Evolutionary conservation across 805 yeast genomes (phyloP).

Genomic region (Candida manassasensis): DNA sequence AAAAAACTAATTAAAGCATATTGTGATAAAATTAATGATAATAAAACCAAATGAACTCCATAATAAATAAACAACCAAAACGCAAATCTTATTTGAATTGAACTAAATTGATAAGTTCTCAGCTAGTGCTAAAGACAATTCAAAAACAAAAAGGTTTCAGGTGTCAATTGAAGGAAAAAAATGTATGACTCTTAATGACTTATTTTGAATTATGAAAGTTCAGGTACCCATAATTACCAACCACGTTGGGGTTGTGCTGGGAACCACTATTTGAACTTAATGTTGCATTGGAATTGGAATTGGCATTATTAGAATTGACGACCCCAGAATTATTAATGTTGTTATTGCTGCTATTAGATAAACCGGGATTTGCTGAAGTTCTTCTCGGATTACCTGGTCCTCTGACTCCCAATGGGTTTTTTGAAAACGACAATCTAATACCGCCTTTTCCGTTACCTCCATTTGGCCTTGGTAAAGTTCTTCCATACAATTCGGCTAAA

Average conservation of each 20-base stretch:
- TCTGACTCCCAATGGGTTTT: conserved; percentile 95
- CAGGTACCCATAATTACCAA: conserved; percentile 35
- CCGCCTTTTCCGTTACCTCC: conserved; percentile 81
- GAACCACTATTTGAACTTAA: conserved; percentile 10
- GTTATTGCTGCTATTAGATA: not conserved
- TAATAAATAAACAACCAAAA: too few relatives aligned
- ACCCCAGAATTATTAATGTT: too few relatives aligned
- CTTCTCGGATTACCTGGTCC: conserved; percentile 53
- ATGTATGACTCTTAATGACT: too few relatives aligned
- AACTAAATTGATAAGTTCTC: too few relatives aligned
- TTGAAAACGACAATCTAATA: conserved; percentile 86
- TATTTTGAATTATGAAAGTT: conserved; percentile 18
- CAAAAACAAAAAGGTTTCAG: too few relatives aligned
- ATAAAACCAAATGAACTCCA: conserved; percentile 3
- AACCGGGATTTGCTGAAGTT: conserved; percentile 26
- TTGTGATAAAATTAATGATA: not conserved
- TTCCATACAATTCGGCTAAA: conserved; percentile 87
- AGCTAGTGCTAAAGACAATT: too few relatives aligned
- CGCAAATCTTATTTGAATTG: too few relatives aligned
- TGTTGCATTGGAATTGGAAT: not conserved
- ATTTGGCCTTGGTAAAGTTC: conserved; percentile 79
- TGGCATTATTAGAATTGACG: not conserved
- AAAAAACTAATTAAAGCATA: not conserved
- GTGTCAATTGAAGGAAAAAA: too few relatives aligned
- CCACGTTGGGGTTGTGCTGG: conserved; percentile 15